Evolutionary conservation across 1,284 basidiomycete genomes (phyloP), one percentile per base, ranked within the genome.

Genomic region (Baeospora myosura): DNA sequence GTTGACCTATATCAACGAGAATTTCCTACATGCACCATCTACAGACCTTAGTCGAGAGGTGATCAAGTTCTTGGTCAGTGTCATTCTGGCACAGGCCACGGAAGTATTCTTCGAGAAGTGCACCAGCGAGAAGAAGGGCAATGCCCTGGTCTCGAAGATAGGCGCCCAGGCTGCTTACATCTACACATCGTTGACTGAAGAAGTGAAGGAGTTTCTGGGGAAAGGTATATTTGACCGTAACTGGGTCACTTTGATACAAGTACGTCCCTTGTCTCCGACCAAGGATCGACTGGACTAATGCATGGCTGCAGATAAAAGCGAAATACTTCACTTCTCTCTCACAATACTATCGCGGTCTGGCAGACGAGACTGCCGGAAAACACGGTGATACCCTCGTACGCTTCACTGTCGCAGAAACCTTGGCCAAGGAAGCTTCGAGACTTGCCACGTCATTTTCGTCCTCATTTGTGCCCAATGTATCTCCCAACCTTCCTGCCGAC

Each of bases 1-100:
- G 91, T 78, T 98, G 55, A 91, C 85, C 7, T 98, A 98, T 60
- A 95, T 99, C 72, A 98, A 98, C 67, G 95, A 98, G 63, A 98
- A 98, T 73, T 98, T 99, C 63, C 68, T 98, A 0, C 96, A 98
- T 57, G 96, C 96, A 0, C 96, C 96, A 0, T 94, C 89, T n/a
- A 96, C 91, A 1, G 96, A 98, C 64, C 77, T 98, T 42, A 88
- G 86, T 58, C 77, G 91, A 21, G 94, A 98, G 44, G 89, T 98
- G 38, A 78, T 98, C 69, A 94, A 95, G 62, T 88, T 95, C 49
- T 71, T 98, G 23, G 83, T 92, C 11, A 81, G 79, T 17, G 54
- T 96, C 49, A 88, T 91, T 60, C 72, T 94, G 12, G 91, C 91
- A 0, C 95, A 98, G 63, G 93, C 95, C 0, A 91, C 89, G 1